These are phyloP conservation scores for Teunomyces lycoperdinae DNA, from an alignment of 805 yeast species.

Conservation along the genomic window DNA sequence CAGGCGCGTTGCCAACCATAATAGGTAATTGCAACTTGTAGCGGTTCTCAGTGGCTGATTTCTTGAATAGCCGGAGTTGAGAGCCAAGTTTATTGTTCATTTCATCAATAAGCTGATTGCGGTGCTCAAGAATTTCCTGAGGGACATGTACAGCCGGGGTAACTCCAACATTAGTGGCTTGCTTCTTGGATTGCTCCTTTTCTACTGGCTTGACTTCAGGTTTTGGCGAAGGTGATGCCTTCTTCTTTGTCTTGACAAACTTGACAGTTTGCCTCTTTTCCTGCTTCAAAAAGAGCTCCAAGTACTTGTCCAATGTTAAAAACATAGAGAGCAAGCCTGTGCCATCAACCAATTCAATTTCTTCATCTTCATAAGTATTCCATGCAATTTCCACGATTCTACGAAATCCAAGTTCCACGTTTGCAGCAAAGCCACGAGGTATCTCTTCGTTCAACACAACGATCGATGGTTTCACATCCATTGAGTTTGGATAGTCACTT, in stretches of 20 bases:
- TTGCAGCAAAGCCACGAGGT: constrained; percentile 64
- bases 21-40: constrained; percentile 35
- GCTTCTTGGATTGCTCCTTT: not conserved
- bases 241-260: constrained; percentile 41
- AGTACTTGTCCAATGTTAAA: constrained; percentile 51
- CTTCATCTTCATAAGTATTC: constrained; percentile 18
- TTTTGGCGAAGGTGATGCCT: constrained; percentile 2
- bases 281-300: constrained; percentile 57
- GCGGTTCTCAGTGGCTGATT: constrained; percentile 18
- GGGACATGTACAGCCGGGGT: constrained; percentile 2
- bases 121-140: constrained; percentile 7
- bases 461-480: constrained; percentile 45
- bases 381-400: constrained; percentile 35
- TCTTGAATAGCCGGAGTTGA: constrained; percentile 13
- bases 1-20: constrained; percentile 19
- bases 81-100: constrained; percentile 26
- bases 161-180: not conserved
- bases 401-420: constrained; percentile 64
- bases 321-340: constrained; percentile 54
- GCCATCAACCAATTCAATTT: constrained; percentile 39
- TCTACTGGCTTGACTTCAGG: constrained; percentile 2
- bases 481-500: constrained; percentile 45
- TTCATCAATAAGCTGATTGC: constrained; percentile 22
- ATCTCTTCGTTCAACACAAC: constrained; percentile 63
- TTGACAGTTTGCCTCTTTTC: constrained; percentile 63